Evolutionary conservation across 2,329 filamentous ascomycete species (phyloP), one percentile per base, ranked within the genome.

Genomic region (Talaromyces sp.): DNA sequence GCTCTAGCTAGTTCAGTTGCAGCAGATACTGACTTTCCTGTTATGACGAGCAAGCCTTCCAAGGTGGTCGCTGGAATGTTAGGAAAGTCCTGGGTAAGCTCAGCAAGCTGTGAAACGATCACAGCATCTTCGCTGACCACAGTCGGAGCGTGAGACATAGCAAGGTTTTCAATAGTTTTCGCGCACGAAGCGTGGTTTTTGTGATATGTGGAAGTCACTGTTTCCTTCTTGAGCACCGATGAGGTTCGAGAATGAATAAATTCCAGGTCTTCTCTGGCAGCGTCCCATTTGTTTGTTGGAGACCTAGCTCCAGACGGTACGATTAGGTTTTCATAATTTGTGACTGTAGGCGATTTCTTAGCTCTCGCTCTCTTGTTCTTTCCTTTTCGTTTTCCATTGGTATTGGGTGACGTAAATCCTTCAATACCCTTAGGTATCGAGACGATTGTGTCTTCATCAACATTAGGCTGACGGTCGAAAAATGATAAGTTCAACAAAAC

Each of bases 401-500:
- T 74, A 0, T 78, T 75, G 16, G 82, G 77, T 16, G 87, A 83
- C 0, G 86, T 87, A 73, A 97, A 97, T 0, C 86, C 92, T 65
- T 97, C 92, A n/a, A 97, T 82, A 0, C 93, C 91, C 73, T 90
- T 94, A 1, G 83, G 80, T 1, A 81, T 74, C 5, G 80, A 72
- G 19, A 79, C 76, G 39, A 76, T 78, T 56, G 77, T 75, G 2
- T 75, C 78, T 3, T 82, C 78, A 43, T 77, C 78, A 16, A 84
- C 81, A 62, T 86, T 82, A 0, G 82, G 84, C 0, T 82, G 84
- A 64, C 92, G 87, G 65, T 92, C 87, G 4, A 97, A 87, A 72
- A 89, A 92, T 22, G 90, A 87, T 14, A 92, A 83, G 69, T 90
- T 96, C 37, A 97, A 83, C 13, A 98, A 81, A 65, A 92, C 88